phyloP scores from a whole-genome alignment of 2,329 filamentous ascomycete species.

The Exutisphaerella laricina region DNA sequence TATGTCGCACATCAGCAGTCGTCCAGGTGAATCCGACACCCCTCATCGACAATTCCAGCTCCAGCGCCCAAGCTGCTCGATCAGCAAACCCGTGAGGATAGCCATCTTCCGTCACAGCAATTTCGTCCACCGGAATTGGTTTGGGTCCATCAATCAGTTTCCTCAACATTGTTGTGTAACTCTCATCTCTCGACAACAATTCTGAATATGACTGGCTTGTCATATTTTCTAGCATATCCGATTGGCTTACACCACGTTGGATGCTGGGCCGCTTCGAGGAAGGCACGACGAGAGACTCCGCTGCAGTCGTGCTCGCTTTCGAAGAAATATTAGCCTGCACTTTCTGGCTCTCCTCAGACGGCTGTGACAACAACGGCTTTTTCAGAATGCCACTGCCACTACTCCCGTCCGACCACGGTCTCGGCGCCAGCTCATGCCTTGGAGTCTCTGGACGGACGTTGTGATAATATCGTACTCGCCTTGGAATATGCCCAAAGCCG shows the following conservation, averaged over 20 bases:
- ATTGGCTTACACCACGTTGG: conserved; percentile 17
- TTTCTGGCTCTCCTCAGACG: conserved; percentile 1
- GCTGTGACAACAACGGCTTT: conserved; percentile 8
- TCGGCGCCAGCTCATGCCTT: conserved; percentile 9
- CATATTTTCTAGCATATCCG: conserved; percentile 25
- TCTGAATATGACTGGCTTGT: conserved; percentile 22
- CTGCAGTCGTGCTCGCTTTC: conserved; percentile 5
- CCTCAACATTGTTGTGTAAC: conserved; percentile 17
- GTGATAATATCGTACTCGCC: conserved; percentile 40
- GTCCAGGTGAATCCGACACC: conserved; percentile 44
- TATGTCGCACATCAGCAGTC: conserved; percentile 42
- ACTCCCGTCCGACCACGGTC: conserved; percentile 20
- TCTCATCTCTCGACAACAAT: conserved; percentile 16
- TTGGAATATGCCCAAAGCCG: conserved; percentile 37
- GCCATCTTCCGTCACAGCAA: conserved; percentile 36
- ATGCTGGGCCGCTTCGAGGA: conserved; percentile 14
- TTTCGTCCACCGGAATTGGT: conserved; percentile 35
- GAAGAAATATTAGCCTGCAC: conserved; percentile 4
- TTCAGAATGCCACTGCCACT: conserved; percentile 16
- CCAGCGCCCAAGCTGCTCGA: conserved; percentile 42
- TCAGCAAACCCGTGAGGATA: conserved; percentile 37
- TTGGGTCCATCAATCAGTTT: conserved; percentile 23
- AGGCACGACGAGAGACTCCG: conserved; percentile 7
- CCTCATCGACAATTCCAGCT: conserved; percentile 42
- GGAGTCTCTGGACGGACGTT: conserved; percentile 31